Evolutionary conservation across 805 yeast species (phyloP).

Genomic region (Limtongia smithiae): DNA sequence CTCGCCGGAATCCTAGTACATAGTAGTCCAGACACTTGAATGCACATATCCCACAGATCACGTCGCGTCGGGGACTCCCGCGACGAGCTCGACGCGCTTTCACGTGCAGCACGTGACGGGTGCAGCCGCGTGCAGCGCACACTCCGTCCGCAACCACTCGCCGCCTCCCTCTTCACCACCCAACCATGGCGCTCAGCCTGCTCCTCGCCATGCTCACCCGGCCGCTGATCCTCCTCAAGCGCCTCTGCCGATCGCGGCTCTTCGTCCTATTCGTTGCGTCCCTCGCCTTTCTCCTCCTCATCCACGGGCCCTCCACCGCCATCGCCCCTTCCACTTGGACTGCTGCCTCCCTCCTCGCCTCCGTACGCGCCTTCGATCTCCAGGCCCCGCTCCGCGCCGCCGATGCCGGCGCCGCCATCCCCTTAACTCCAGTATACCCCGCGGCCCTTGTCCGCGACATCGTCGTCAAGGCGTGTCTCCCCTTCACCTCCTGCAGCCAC

Average conservation of each 20-base stretch:
- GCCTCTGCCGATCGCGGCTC: constrained; percentile 10
- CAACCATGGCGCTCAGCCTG: not conserved
- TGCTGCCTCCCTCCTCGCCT: not conserved
- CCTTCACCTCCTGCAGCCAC: constrained; percentile 5
- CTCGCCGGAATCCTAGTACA: too few relatives aligned
- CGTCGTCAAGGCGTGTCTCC: constrained; percentile 16
- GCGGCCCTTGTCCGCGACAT: constrained; percentile 6
- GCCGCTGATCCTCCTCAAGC: constrained; percentile 1
- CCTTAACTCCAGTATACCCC: constrained; percentile 1
- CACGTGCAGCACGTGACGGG: too few relatives aligned
- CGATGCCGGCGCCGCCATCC: not conserved
- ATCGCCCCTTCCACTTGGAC: not conserved
- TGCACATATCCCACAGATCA: too few relatives aligned
- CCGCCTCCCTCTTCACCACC: not conserved
- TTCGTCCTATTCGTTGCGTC: constrained; percentile 1
- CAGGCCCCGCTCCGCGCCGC: not conserved
- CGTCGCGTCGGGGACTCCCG: too few relatives aligned
- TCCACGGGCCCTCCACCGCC: not conserved
- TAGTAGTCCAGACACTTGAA: too few relatives aligned
- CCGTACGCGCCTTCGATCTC: not conserved
- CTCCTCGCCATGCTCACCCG: constrained; percentile 8
- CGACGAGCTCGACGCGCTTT: too few relatives aligned
- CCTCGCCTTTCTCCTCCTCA: constrained; percentile 1
- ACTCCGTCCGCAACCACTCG: not conserved
- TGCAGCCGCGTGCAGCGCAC: too few relatives aligned